A percentile compares a stretch with the other conserved stretches of the same genome.
Evolutionary conservation across 2,329 filamentous ascomycete species (phyloP).

Genomic region (Colletotrichum scovillei): DNA sequence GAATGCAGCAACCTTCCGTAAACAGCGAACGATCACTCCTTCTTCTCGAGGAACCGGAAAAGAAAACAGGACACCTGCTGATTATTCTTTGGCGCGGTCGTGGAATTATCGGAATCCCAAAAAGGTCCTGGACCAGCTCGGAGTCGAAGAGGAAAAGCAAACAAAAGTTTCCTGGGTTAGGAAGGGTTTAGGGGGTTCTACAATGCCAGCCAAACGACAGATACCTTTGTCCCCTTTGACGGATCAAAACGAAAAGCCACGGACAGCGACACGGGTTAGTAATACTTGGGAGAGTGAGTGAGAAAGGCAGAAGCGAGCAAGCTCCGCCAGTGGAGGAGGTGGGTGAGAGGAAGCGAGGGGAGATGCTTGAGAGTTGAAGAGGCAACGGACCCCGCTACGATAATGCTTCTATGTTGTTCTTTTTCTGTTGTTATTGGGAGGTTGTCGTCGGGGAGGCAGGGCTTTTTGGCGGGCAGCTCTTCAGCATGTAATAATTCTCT

Average conservation of each 20-base stretch:
- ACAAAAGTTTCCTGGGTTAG: slow-evolving; percentile 16
- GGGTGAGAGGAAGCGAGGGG: slow-evolving; percentile 16
- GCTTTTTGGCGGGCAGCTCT: slow-evolving; percentile 47
- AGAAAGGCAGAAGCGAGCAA: not conserved
- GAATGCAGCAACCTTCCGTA: slow-evolving; percentile 18
- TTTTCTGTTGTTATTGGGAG: slow-evolving; percentile 27
- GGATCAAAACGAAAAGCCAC: slow-evolving; percentile 6
- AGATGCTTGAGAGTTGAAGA: slow-evolving; percentile 13
- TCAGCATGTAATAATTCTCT: slow-evolving; percentile 63
- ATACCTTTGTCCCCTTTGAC: not conserved
- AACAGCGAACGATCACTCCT: slow-evolving; percentile 22
- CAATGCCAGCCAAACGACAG: slow-evolving; percentile 9
- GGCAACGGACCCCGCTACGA: slow-evolving; percentile 36
- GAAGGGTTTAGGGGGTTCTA: slow-evolving; percentile 1
- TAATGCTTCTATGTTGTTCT: slow-evolving; percentile 38
- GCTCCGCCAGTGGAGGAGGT: not conserved
- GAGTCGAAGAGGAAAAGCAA: slow-evolving; percentile 29
- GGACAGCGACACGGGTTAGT: slow-evolving; percentile 19
- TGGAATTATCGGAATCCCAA: slow-evolving; percentile 21
- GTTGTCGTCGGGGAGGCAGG: slow-evolving; percentile 43
- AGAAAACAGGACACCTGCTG: not conserved
- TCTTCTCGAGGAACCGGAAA: slow-evolving; percentile 12
- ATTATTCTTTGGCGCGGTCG: slow-evolving; percentile 11
- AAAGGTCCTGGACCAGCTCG: slow-evolving; percentile 33
- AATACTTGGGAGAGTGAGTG: not conserved